These are phyloP conservation scores for Neurospora sublineolata DNA, from an alignment of 495 filamentous ascomycete species.

Conservation along the genomic window DNA sequence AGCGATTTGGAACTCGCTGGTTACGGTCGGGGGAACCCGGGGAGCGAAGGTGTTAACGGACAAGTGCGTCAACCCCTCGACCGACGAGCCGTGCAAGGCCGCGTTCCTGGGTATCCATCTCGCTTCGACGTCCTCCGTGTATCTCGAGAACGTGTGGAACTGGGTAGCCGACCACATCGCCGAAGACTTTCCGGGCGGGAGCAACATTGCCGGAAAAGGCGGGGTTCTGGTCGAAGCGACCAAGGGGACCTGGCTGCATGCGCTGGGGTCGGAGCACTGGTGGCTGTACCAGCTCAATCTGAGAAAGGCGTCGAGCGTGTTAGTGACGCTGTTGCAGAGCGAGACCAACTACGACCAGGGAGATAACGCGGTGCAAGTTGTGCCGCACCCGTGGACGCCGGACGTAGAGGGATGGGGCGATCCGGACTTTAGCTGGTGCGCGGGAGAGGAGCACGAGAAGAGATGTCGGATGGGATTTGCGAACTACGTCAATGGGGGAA, in stretches of 20 bases:
- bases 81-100: constrained; percentile 47
- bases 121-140: constrained; percentile 42
- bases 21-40: constrained; percentile 49
- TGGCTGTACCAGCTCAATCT: constrained; percentile 69
- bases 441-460: constrained; percentile 8
- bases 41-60: constrained; percentile 27
- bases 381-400: constrained; percentile 39
- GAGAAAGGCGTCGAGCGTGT: constrained; percentile 58
- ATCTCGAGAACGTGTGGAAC: constrained; percentile 60
- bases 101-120: constrained; percentile 60
- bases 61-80: constrained; percentile 28
- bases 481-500: constrained; percentile 49
- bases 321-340: constrained; percentile 70
- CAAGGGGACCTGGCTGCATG: constrained; percentile 52
- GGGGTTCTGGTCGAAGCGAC: constrained; percentile 48
- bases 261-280: constrained; percentile 63
- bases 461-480: constrained; percentile 32
- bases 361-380: constrained; percentile 46
- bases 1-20: constrained; percentile 48
- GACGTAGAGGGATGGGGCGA: constrained; percentile 37
- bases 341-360: constrained; percentile 87
- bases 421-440: constrained; percentile 42
- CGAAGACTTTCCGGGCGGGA: constrained; percentile 45
- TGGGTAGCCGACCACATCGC: constrained; percentile 67
- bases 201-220: constrained; percentile 28